phyloP scores from a whole-genome alignment of 306 rosid species.

The Vigna trinervia region DNA sequence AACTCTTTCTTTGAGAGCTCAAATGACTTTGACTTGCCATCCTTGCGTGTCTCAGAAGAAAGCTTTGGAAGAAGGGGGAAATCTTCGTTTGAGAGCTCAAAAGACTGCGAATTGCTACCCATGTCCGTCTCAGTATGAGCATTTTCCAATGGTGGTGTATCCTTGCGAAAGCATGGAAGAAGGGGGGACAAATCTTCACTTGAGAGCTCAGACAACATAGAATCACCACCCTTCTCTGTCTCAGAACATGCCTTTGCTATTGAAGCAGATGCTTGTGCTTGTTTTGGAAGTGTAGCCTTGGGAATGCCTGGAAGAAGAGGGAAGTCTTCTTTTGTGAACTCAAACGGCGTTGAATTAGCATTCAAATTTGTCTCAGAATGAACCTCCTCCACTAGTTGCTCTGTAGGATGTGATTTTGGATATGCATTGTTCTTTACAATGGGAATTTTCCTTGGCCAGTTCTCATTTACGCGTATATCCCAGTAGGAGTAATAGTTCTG shows the following conservation, averaged over 20 bases:
- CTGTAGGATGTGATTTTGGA: conserved; percentile 36
- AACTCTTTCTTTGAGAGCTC: conserved; percentile 53
- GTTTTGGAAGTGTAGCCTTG: conserved; percentile 17
- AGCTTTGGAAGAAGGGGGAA: conserved; percentile 52
- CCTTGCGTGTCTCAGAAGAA: not conserved
- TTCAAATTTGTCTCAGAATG: conserved; percentile 27
- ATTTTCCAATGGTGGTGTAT: not conserved
- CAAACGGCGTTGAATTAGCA: conserved; percentile 30
- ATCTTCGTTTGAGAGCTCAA: conserved; percentile 51
- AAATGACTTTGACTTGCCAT: conserved; percentile 1
- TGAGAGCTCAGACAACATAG: conserved; percentile 37
- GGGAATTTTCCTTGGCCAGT: conserved; percentile 36
- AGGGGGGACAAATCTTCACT: conserved; percentile 50
- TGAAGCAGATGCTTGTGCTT: conserved; percentile 32
- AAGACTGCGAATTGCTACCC: not conserved
- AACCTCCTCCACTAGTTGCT: conserved; percentile 38
- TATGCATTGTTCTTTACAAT: not conserved
- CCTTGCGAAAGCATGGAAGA: conserved; percentile 41
- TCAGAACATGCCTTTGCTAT: not conserved
- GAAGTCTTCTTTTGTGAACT: conserved; percentile 53
- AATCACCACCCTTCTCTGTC: not conserved
- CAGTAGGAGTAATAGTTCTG: conserved; percentile 50
- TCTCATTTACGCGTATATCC: conserved; percentile 29
- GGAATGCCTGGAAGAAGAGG: conserved; percentile 47
- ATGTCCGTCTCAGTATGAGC: not conserved